A percentile compares a stretch with the other conserved stretches of the same genome.
phyloP scores from a whole-genome alignment of 1,139 yeast genomes.

The Hemisphaericaspora subhashii region DNA sequence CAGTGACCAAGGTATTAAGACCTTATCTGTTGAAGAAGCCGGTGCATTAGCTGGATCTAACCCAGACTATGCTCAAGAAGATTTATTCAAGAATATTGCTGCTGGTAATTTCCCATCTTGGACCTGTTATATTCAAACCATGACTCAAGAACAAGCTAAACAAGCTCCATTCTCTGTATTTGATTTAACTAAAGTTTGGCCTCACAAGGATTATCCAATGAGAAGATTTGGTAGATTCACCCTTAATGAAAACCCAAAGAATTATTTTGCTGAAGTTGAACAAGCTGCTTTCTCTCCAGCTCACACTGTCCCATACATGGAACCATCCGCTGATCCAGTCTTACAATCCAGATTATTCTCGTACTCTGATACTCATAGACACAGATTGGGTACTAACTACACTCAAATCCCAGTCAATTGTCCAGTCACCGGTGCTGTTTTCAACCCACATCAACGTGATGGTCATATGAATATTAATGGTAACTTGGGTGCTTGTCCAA shows the following conservation, averaged over 20 bases:
- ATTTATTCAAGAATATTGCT: conserved; percentile 60
- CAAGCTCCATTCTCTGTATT: conserved; percentile 62
- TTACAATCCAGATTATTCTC: conserved; percentile 83
- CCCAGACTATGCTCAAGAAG: conserved; percentile 67
- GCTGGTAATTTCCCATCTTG: conserved; percentile 61
- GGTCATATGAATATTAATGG: conserved; percentile 85
- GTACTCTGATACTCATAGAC: conserved; percentile 79
- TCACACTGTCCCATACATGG: conserved; percentile 81
- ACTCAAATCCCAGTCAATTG: conserved; percentile 74
- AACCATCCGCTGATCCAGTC: conserved; percentile 85
- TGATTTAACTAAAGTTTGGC: conserved; percentile 79
- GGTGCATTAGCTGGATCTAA: conserved; percentile 55
- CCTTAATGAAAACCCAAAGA: conserved; percentile 70
- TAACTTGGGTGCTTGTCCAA: conserved; percentile 83
- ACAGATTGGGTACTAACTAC: conserved; percentile 66
- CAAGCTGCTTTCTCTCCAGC: conserved; percentile 84
- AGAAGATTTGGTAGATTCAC: conserved; percentile 71
- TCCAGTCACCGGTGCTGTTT: conserved; percentile 50
- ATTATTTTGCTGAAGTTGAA: conserved; percentile 80
- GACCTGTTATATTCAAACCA: conserved; percentile 66
- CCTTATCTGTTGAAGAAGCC: conserved; percentile 58
- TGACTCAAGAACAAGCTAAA: conserved; percentile 66
- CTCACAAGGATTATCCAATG: conserved; percentile 73
- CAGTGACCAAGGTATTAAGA: conserved; percentile 60
- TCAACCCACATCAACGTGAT: conserved; percentile 75